Percentiles rank a stretch among this genome's conserved stretches.
Conservation (phyloP, 495 filamentous ascomycete genomes). For the Zalerion maritima region DNA sequence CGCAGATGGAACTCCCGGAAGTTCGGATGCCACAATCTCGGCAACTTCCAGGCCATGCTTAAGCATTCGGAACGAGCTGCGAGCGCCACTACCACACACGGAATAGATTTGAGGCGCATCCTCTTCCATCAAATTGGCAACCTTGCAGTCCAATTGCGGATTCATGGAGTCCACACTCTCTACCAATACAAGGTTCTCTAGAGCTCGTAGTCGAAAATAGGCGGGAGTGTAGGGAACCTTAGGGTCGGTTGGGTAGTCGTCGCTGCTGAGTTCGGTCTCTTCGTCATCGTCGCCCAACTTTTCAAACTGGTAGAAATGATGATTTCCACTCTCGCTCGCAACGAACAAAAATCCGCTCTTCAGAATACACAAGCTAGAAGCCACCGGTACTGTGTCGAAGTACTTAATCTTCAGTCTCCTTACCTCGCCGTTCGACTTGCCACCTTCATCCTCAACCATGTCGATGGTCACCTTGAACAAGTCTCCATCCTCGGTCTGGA, state of each 20-base stretch:
- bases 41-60: conserved; percentile 87
- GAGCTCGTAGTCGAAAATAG: conserved; percentile 69
- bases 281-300: conserved; percentile 95
- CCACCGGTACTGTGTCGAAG: conserved; percentile 88
- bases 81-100: conserved; percentile 71
- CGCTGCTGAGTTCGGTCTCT: conserved; percentile 71
- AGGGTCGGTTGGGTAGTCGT: conserved; percentile 63
- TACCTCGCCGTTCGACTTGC: conserved; percentile 66
- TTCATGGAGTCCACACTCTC: conserved; percentile 82
- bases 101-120: conserved; percentile 96
- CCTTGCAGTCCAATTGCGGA: conserved; percentile 77
- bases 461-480: conserved; percentile 93
- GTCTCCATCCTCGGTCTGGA: conserved; percentile 93
- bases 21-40: conserved; percentile 84
- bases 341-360: conserved; percentile 95
- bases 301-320: conserved; percentile 93
- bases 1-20: conserved; percentile 69
- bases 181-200: conserved; percentile 71
- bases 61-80: conserved; percentile 77
- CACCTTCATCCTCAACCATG: conserved; percentile 69
- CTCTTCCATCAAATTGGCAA: conserved; percentile 75
- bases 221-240: conserved; percentile 51
- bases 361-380: conserved; percentile 73
- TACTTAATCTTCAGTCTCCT: conserved; percentile 83
- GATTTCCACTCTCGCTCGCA: conserved; percentile 82